A percentile compares a stretch with the other conserved stretches of the same genome.
These are phyloP conservation scores for Petrea volubilis DNA, from an alignment of 257 asterid species.

Conservation along the genomic window DNA sequence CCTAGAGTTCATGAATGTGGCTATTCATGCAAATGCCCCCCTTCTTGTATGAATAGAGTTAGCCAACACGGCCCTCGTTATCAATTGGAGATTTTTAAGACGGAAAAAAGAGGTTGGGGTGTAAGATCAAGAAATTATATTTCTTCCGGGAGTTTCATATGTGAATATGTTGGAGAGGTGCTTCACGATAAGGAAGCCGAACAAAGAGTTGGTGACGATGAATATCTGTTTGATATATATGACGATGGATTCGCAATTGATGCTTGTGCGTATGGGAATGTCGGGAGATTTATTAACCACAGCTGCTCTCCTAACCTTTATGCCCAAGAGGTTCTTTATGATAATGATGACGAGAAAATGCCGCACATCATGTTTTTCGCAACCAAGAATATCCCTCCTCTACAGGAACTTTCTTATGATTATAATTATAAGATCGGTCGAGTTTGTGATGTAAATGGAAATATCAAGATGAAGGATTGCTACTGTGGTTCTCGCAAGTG, in stretches of 20 bases:
- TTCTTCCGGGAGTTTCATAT: slow-evolving; percentile 67
- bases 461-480: slow-evolving; percentile 62
- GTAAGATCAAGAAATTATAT: slow-evolving; percentile 59
- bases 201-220: slow-evolving; percentile 48
- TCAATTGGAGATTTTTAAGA: slow-evolving; percentile 73
- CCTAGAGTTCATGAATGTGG: slow-evolving; percentile 79
- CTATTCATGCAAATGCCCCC: slow-evolving; percentile 72
- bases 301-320: slow-evolving; percentile 77
- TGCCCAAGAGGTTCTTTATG: slow-evolving; percentile 67
- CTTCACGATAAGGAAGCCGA: slow-evolving; percentile 66
- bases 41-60: slow-evolving; percentile 74
- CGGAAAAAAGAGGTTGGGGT: slow-evolving; percentile 80
- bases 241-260: slow-evolving; percentile 61
- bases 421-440: slow-evolving; percentile 52
- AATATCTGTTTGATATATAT: slow-evolving; percentile 65
- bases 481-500: slow-evolving; percentile 39
- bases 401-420: slow-evolving; percentile 60
- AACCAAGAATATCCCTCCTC: slow-evolving; percentile 45
- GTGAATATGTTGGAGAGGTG: slow-evolving; percentile 80
- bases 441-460: slow-evolving; percentile 63
- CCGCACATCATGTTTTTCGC: slow-evolving; percentile 89
- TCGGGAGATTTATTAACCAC: slow-evolving; percentile 86
- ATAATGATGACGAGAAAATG: slow-evolving; percentile 62
- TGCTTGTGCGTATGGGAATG: slow-evolving; percentile 60
- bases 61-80: slow-evolving; percentile 54